Base-by-base conservation (phyloP, 2,329 filamentous ascomycete species). In the Fusarium subtropicale region DNA sequence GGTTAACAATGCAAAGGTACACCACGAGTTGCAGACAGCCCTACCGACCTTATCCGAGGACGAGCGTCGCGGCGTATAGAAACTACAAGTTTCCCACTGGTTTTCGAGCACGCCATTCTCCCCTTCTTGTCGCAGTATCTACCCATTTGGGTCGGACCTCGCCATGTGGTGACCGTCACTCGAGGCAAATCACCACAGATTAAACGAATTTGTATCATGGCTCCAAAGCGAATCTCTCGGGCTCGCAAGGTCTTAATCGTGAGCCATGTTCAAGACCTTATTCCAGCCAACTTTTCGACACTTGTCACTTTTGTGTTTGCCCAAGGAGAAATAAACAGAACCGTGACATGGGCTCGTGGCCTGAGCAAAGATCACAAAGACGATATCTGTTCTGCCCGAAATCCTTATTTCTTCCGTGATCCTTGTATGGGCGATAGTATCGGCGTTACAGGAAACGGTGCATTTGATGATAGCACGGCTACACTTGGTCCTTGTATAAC, bases 401-500 rank as follows among this genome's bases (percentile, higher is more conserved):
- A 84, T 65, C 81, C 81, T 3, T 83, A 81, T 47, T 80, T 77
- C 64, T 84, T 82, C 66, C 66, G 71, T 38, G 77, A 67, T n/a
- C 81, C 79, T 5, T 80, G 80, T 55, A 84, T 84, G 81, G 81
- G 82, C 4, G 82, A 84, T 50, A 83, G 81, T 60, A 81, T 84
- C 39, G 82, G 82, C 11, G 74, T 80, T 16, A 68, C 60, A 8
- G 76, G 76, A 2, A 72, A 71, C 16, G 76, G 72, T 5, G 58
- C 63, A 7, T 74, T 74, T 53, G 74, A 77, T 2, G 79, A 81
- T 36, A 77, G 74, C 36, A 82, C 81, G 0, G 80, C 81, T 18
- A 84, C 82, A 2, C 69, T 84, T 9, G 82, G 82, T 0, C 81
- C 82, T 1, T 81, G 79, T 30, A 56, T 84, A 8, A 72, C 73